These are phyloP conservation scores for Theobroma grandiflorum DNA, from an alignment of 441 rosid species.

Conservation along the genomic window DNA sequence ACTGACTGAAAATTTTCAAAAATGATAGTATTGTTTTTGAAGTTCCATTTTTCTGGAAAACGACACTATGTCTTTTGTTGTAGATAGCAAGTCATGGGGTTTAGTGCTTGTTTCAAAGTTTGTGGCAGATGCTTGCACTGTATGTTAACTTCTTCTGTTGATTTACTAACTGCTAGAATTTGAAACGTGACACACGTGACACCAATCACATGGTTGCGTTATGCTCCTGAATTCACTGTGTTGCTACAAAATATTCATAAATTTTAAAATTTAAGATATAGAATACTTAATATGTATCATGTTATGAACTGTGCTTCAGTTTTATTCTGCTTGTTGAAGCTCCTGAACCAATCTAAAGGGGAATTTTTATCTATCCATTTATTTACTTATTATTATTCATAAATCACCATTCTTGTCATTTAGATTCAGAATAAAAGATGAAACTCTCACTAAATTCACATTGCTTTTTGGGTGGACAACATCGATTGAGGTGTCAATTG, in stretches of 20 bases:
- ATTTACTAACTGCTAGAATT: neutral
- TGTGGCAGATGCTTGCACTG: neutral
- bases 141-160: neutral
- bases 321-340: too few species aligned
- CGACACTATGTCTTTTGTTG: neutral
- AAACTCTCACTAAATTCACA: neutral
- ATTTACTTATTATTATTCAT: too few species aligned
- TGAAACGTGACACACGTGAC: neutral
- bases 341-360: too few species aligned
- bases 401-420: neutral
- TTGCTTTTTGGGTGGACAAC: neutral
- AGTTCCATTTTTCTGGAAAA: neutral
- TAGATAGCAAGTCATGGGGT: neutral
- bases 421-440: neutral
- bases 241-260: too few species aligned
- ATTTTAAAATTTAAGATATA: too few species aligned
- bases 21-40: neutral
- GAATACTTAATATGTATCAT: too few species aligned
- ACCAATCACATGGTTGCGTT: neutral
- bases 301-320: too few species aligned
- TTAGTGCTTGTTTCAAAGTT: neutral
- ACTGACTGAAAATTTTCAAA: neutral
- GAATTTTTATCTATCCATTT: too few species aligned
- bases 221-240: neutral
- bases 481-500: neutral